Evolutionary conservation across 225 moss, liverwort and hornwort species (phyloP).

Genomic region (Bryoerythrophyllum caledonicum): DNA sequence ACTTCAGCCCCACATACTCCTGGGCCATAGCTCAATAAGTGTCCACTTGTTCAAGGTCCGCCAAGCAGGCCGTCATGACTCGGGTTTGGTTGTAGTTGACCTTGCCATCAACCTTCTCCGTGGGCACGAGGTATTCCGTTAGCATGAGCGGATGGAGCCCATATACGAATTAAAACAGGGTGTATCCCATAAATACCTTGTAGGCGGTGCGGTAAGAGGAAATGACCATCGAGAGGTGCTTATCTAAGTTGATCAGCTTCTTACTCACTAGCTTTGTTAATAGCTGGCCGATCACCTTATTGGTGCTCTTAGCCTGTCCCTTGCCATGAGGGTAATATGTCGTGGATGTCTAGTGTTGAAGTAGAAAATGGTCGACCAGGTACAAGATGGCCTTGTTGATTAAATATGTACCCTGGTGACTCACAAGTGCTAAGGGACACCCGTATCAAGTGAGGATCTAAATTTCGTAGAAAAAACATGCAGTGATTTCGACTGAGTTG

Average conservation of each 20-base stretch:
- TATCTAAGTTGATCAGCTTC: neutral
- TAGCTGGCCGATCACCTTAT: neutral
- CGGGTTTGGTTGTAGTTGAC: fast-evolving
- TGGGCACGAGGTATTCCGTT: neutral
- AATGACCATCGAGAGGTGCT: neutral
- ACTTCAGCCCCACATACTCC: fast-evolving
- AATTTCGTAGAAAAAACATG: too few species aligned
- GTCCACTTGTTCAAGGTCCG: neutral
- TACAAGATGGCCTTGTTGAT: neutral
- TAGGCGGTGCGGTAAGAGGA: fast-evolving
- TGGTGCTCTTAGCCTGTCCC: fast-evolving
- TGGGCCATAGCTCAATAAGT: neutral
- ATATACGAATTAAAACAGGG: neutral
- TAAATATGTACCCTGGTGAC: neutral
- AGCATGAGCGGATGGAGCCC: neutral
- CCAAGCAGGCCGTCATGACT: fast-evolving
- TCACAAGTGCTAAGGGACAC: neutral
- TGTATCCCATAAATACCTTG: neutral
- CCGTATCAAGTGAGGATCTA: too few species aligned
- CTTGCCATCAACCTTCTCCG: neutral
- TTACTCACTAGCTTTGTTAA: neutral
- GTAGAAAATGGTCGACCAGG: neutral
- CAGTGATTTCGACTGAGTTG: too few species aligned
- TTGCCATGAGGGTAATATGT: neutral
- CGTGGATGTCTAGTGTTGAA: neutral